Conservation (phyloP, 2,329 filamentous ascomycete genomes). For the Fusarium odoratissimum region DNA sequence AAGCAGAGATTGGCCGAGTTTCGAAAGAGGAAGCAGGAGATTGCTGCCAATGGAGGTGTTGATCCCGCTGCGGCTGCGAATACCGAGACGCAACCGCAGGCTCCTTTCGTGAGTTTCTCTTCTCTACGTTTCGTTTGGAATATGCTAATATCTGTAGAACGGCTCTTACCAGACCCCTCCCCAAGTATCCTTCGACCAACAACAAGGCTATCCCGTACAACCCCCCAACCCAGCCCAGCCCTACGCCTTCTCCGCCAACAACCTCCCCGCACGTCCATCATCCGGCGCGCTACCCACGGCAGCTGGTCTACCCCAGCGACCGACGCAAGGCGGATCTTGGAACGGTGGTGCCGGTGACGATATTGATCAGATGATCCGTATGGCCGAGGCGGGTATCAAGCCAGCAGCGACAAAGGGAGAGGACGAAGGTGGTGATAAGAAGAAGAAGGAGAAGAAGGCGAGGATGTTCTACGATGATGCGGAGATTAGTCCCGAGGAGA, state of each 20-base stretch:
- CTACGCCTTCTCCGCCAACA: slow-evolving; percentile 54
- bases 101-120: slow-evolving; percentile 71
- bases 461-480: slow-evolving; percentile 86
- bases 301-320: slow-evolving; percentile 58
- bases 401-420: slow-evolving; percentile 54
- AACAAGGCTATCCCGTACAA: slow-evolving; percentile 43
- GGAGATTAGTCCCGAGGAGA: slow-evolving; percentile 86
- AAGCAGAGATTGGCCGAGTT: slow-evolving; percentile 84
- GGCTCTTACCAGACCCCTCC: slow-evolving; percentile 49
- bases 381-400: slow-evolving; percentile 71
- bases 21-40: slow-evolving; percentile 74
- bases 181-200: slow-evolving; percentile 38
- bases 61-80: slow-evolving; percentile 43
- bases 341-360: slow-evolving; percentile 62
- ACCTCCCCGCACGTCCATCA: slow-evolving; percentile 59
- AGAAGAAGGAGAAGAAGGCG: slow-evolving; percentile 75
- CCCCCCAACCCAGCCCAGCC: slow-evolving; percentile 37
- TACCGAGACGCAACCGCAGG: slow-evolving; percentile 63
- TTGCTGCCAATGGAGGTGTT: slow-evolving; percentile 60
- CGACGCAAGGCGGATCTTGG: slow-evolving; percentile 51
- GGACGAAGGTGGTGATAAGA: slow-evolving; percentile 62
- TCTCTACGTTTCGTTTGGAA: too few species aligned
- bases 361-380: slow-evolving; percentile 73
- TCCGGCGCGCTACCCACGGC: slow-evolving; percentile 53
- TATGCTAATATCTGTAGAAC: slow-evolving; percentile 49